phyloP scores from a whole-genome alignment of 2,329 filamentous ascomycete genomes.

The Pseudogymnoascus sp. region DNA sequence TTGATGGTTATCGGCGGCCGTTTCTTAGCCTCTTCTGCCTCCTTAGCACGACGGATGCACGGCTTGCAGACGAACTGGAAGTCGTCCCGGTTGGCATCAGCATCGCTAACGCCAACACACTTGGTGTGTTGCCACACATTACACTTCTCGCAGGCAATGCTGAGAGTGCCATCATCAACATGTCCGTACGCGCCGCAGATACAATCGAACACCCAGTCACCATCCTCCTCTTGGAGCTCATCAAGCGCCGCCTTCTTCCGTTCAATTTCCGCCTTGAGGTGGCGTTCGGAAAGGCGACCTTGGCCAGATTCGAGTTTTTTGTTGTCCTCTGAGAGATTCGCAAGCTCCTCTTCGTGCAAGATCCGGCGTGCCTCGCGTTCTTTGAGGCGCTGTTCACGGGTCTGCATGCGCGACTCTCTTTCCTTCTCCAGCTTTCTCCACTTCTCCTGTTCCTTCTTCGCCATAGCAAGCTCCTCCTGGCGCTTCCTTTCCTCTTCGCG shows the following conservation, averaged over 20 bases:
- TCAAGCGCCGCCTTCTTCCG: constrained; percentile 70
- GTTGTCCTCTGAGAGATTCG: constrained; percentile 70
- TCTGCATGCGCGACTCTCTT: constrained; percentile 72
- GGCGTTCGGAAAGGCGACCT: constrained; percentile 67
- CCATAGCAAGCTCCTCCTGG: constrained; percentile 57
- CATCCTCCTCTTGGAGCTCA: constrained; percentile 62
- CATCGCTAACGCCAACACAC: constrained; percentile 73
- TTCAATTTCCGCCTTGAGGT: constrained; percentile 76
- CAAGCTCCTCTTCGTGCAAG: constrained; percentile 78
- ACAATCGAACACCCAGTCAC: constrained; percentile 93
- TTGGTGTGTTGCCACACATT: constrained; percentile 96
- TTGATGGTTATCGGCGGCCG: constrained; percentile 53
- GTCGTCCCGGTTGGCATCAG: constrained; percentile 74
- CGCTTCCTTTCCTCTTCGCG: constrained; percentile 65
- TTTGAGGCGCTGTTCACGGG: constrained; percentile 75
- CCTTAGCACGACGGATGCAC: constrained; percentile 65
- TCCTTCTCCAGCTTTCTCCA: constrained; percentile 59
- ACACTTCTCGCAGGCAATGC: constrained; percentile 87
- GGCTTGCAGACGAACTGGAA: constrained; percentile 81
- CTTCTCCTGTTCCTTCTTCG: constrained; percentile 60
- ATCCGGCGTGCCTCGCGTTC: constrained; percentile 79
- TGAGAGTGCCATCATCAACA: constrained; percentile 90
- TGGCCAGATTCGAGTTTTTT: constrained; percentile 50
- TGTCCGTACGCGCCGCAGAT: constrained; percentile 85
- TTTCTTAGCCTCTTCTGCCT: constrained; percentile 53